A percentile compares a stretch with the other conserved stretches of the same genome.
Evolutionary conservation across 768 basidiomycete genomes (phyloP).

Genomic region (Rhodocollybia butyracea): DNA sequence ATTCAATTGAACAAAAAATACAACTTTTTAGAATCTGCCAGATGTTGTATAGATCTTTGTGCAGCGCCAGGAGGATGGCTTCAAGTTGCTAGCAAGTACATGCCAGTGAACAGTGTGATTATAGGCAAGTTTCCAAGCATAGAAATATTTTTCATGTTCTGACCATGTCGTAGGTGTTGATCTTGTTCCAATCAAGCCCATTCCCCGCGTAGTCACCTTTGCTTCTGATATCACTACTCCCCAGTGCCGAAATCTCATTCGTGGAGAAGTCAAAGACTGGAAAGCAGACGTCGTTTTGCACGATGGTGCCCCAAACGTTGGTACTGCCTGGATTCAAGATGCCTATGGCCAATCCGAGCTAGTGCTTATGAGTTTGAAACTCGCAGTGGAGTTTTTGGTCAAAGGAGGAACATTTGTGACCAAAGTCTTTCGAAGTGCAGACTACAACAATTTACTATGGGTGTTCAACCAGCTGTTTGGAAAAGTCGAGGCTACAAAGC

Average conservation of each 20-base stretch:
- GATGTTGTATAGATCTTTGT: constrained; percentile 96
- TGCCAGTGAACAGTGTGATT: constrained; percentile 74
- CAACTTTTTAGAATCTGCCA: constrained; percentile 80
- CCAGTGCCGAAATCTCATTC: constrained; percentile 83
- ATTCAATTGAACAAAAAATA: constrained; percentile 99
- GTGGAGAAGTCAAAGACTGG: constrained; percentile 94
- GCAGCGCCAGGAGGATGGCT: constrained; percentile 99
- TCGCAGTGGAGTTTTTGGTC: constrained; percentile 90
- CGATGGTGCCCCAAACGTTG: constrained; percentile 99
- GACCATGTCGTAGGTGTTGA: constrained; percentile 71
- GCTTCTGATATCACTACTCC: constrained; percentile 92
- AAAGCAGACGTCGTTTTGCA: constrained; percentile 98
- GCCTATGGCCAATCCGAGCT: constrained; percentile 97
- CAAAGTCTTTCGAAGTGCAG: constrained; percentile 96
- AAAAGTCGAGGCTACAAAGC: constrained; percentile 98
- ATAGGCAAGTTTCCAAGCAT: not conserved
- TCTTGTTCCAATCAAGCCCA: constrained; percentile 92
- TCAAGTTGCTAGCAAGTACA: constrained; percentile 96
- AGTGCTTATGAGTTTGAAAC: constrained; percentile 90
- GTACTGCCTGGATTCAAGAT: constrained; percentile 98
- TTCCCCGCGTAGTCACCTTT: constrained; percentile 90
- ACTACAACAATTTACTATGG: constrained; percentile 99
- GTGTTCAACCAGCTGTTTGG: constrained; percentile 96
- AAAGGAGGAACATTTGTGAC: constrained; percentile 97
- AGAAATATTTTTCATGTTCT: not conserved